Evolutionary conservation across 345 rosid species (phyloP).

Genomic region (Eucalyptus sideroxylon): DNA sequence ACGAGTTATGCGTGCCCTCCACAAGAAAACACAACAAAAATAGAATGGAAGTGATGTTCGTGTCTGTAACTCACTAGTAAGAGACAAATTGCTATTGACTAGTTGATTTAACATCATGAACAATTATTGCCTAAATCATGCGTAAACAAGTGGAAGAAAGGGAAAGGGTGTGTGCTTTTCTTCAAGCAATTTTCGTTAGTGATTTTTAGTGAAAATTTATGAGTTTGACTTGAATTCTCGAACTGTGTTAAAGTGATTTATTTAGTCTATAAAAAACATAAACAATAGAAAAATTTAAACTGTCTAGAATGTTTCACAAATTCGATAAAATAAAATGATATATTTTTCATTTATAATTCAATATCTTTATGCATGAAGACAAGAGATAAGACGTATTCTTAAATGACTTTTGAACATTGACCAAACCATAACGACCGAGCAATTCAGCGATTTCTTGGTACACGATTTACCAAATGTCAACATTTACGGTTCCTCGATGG

Average conservation of each 20-base stretch:
- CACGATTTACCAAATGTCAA: not conserved
- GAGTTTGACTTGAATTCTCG: not conserved
- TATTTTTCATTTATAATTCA: not conserved
- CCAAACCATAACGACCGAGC: not conserved
- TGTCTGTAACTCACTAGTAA: not conserved
- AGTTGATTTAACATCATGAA: not conserved
- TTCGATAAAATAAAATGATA: not conserved
- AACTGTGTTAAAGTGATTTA: accelerated
- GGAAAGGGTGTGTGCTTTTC: not conserved
- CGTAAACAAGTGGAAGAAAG: not conserved
- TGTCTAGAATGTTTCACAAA: not conserved
- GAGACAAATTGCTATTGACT: not conserved
- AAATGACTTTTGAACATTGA: not conserved
- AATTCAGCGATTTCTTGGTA: not conserved
- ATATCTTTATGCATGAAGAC: not conserved
- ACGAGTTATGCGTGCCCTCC: not conserved
- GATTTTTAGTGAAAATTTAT: accelerated
- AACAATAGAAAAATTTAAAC: not conserved
- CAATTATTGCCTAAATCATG: not conserved
- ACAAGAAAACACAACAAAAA: not conserved
- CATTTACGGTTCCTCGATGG: not conserved
- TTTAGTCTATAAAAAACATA: not conserved
- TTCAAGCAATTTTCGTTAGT: accelerated
- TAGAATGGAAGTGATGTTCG: not conserved
- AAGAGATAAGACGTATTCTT: not conserved